phyloP scores from a whole-genome alignment of 768 basidiomycete species.

The Tephrocybe sp. region DNA sequence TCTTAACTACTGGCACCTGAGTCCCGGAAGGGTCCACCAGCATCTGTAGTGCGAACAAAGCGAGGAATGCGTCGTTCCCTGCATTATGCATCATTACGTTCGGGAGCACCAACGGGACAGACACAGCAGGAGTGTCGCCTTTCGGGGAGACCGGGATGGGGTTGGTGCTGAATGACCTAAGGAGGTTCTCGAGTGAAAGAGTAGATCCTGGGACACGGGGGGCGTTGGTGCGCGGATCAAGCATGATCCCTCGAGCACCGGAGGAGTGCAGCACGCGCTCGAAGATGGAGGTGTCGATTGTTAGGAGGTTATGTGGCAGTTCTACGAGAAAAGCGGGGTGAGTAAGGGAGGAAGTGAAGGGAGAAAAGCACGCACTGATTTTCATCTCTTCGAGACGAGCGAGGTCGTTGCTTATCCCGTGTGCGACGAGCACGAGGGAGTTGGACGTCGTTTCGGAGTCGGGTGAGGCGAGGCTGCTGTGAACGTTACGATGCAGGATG shows the following conservation, averaged over 20 bases:
- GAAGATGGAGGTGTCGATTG: conserved; percentile 62
- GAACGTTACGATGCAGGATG: background rate
- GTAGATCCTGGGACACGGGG: conserved; percentile 50
- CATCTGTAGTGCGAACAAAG: conserved; percentile 66
- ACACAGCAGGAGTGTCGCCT: background rate
- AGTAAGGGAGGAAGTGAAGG: background rate
- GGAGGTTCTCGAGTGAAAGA: conserved; percentile 61
- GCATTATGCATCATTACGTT: conserved; percentile 62
- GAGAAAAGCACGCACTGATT: conserved; percentile 56
- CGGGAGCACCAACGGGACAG: conserved; percentile 28
- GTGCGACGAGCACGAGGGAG: conserved; percentile 69
- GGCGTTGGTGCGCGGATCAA: conserved; percentile 56
- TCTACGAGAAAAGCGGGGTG: conserved; percentile 36
- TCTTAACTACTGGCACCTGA: conserved; percentile 1
- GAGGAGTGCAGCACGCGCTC: conserved; percentile 62
- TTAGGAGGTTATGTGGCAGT: conserved; percentile 70
- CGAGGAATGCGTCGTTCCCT: conserved; percentile 79
- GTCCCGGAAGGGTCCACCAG: conserved; percentile 54
- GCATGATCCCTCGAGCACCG: conserved; percentile 61
- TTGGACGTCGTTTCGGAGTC: conserved; percentile 75
- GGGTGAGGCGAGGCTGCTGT: conserved; percentile 71
- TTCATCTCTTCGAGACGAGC: conserved; percentile 74
- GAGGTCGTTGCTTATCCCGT: conserved; percentile 54
- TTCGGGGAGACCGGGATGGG: conserved; percentile 10
- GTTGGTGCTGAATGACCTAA: conserved; percentile 55